Evolutionary conservation across 2,329 filamentous ascomycete genomes (phyloP).

Genomic region (Plectosphaerella sp.): DNA sequence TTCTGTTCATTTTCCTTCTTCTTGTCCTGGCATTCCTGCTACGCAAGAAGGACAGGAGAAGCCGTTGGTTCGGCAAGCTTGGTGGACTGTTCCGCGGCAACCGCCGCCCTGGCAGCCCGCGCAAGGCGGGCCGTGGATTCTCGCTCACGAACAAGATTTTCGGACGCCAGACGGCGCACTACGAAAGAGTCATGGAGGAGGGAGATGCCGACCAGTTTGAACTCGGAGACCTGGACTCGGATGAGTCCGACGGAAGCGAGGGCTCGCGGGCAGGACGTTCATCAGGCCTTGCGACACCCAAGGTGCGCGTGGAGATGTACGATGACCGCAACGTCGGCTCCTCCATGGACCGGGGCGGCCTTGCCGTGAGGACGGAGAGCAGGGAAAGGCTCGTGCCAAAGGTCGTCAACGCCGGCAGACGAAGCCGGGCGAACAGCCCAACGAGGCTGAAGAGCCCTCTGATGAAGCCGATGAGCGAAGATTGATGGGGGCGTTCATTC

Average conservation of each 20-base stretch:
- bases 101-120: slow-evolving; percentile 38
- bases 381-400: slow-evolving; percentile 67
- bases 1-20: slow-evolving; percentile 74
- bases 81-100: slow-evolving; percentile 33
- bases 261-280: slow-evolving; percentile 51
- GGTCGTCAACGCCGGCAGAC: slow-evolving; percentile 50
- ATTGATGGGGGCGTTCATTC: background rate
- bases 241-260: slow-evolving; percentile 60
- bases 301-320: slow-evolving; percentile 47
- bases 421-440: slow-evolving; percentile 53
- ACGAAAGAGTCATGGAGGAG: slow-evolving; percentile 84
- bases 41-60: slow-evolving; percentile 72
- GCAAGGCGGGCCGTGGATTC: slow-evolving; percentile 41
- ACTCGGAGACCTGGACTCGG: slow-evolving; percentile 61
- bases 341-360: slow-evolving; percentile 61
- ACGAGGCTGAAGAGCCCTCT: slow-evolving; percentile 56
- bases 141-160: slow-evolving; percentile 63
- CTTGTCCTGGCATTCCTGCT: slow-evolving; percentile 67
- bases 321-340: slow-evolving; percentile 37
- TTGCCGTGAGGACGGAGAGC: slow-evolving; percentile 81
- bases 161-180: slow-evolving; percentile 50
- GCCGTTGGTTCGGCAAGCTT: slow-evolving; percentile 53
- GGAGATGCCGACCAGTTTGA: slow-evolving; percentile 74
- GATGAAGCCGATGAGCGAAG: slow-evolving; percentile 33
- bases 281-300: slow-evolving; percentile 66